These are phyloP conservation scores for Russula earlei DNA, from an alignment of 768 basidiomycete genomes.

Conservation along the genomic window DNA sequence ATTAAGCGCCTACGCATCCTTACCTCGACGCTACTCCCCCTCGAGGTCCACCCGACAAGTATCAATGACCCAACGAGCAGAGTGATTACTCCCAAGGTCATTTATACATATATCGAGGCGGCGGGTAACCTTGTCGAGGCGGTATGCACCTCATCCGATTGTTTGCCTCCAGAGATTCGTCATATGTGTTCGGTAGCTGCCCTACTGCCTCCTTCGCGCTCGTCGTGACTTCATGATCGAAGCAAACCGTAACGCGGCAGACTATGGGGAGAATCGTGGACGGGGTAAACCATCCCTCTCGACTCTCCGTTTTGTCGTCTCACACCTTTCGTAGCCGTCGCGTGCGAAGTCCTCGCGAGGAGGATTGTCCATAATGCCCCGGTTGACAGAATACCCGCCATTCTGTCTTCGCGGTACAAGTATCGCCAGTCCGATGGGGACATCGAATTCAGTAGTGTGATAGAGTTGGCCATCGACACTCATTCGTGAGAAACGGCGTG, in stretches of 20 bases:
- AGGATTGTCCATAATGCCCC: slow-evolving; percentile 64
- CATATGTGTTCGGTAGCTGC: slow-evolving; percentile 41
- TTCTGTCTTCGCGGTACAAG: slow-evolving; percentile 74
- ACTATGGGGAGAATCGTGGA: slow-evolving; percentile 78
- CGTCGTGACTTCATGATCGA: slow-evolving; percentile 75
- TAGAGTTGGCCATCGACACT: slow-evolving; percentile 89
- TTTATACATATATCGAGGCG: slow-evolving; percentile 64
- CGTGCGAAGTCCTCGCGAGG: slow-evolving; percentile 80
- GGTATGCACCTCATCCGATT: slow-evolving; percentile 32
- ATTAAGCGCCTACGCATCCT: slow-evolving; percentile 71
- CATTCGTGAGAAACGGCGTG: slow-evolving; percentile 48
- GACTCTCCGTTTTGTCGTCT: neutral
- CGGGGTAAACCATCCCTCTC: slow-evolving; percentile 43
- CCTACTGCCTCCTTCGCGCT: slow-evolving; percentile 70
- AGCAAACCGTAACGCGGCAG: slow-evolving; percentile 71
- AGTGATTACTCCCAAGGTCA: slow-evolving; percentile 72
- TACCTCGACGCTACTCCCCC: slow-evolving; percentile 65
- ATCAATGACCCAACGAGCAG: slow-evolving; percentile 74
- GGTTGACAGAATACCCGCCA: slow-evolving; percentile 49
- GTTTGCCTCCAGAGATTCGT: neutral
- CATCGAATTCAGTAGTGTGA: slow-evolving; percentile 63
- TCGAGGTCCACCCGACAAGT: slow-evolving; percentile 59
- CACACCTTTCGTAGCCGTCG: slow-evolving; percentile 40
- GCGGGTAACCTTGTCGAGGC: slow-evolving; percentile 86
- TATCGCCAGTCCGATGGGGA: slow-evolving; percentile 70